Percentiles rank a stretch among this genome's conserved stretches.
Evolutionary conservation across 1,139 yeast species (phyloP).

Genomic region (Yamadazyma pseudoaaseri): DNA sequence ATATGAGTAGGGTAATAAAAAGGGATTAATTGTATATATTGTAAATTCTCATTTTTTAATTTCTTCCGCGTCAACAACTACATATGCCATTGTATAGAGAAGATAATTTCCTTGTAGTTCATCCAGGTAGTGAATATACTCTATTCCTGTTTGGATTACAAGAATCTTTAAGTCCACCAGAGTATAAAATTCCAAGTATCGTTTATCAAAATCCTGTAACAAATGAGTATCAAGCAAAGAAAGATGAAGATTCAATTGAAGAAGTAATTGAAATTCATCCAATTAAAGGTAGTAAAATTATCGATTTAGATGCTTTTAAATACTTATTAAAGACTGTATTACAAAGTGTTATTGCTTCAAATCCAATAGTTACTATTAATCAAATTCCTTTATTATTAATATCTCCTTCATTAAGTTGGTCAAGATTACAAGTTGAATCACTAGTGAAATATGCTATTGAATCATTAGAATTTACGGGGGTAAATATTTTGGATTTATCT

Average conservation of each 20-base stretch:
- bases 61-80: slow-evolving; percentile 5
- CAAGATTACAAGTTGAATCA: slow-evolving; percentile 61
- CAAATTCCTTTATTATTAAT: slow-evolving; percentile 53
- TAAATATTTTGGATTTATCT: slow-evolving; percentile 66
- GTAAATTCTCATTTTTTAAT: too few relatives aligned
- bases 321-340: slow-evolving; percentile 62
- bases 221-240: slow-evolving; percentile 38
- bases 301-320: slow-evolving; percentile 67
- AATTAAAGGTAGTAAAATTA: slow-evolving; percentile 60
- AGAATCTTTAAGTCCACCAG: slow-evolving; percentile 78
- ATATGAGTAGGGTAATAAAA: slow-evolving; percentile 14
- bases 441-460: slow-evolving; percentile 79
- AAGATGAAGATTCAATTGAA: slow-evolving; percentile 27
- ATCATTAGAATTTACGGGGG: slow-evolving; percentile 67
- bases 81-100: slow-evolving; percentile 61
- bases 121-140: slow-evolving; percentile 79
- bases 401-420: slow-evolving; percentile 68
- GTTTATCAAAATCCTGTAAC: slow-evolving; percentile 58
- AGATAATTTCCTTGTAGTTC: slow-evolving; percentile 61
- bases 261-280: slow-evolving; percentile 54
- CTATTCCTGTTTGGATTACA: slow-evolving; percentile 78
- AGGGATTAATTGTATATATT: neutral
- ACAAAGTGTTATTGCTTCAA: slow-evolving; percentile 51
- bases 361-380: slow-evolving; percentile 51
- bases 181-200: slow-evolving; percentile 68